Evolutionary conservation across 2,329 filamentous ascomycete species (phyloP).

Genomic region (Diaporthe caulivora): DNA sequence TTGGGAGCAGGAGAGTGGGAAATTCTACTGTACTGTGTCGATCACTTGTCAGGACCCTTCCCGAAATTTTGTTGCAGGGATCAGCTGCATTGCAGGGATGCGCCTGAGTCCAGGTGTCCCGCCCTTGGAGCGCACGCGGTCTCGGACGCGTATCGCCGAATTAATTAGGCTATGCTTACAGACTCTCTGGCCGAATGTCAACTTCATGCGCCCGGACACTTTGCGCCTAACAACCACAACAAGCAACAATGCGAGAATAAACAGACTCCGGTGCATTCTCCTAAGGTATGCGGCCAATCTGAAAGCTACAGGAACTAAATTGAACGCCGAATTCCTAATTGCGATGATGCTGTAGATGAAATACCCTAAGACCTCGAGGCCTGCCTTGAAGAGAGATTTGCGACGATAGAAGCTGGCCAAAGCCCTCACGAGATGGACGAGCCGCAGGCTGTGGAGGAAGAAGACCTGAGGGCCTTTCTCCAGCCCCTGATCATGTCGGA

Average conservation of each 20-base stretch:
- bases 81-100: slow-evolving; percentile 21
- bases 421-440: slow-evolving; percentile 24
- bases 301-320: neutral
- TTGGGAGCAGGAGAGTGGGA: too few species aligned
- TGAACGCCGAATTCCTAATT: slow-evolving; percentile 3
- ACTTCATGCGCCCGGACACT: neutral
- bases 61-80: slow-evolving; percentile 19
- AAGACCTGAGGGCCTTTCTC: slow-evolving; percentile 38
- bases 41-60: neutral
- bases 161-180: neutral
- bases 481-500: slow-evolving; percentile 32
- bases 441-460: slow-evolving; percentile 33
- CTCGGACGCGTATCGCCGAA: slow-evolving; percentile 17
- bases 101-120: neutral
- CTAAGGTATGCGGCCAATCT: slow-evolving; percentile 17
- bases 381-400: slow-evolving; percentile 28
- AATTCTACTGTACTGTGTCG: neutral
- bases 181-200: neutral
- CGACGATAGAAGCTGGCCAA: neutral
- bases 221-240: neutral
- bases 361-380: neutral
- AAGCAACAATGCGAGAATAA: neutral
- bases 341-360: slow-evolving; percentile 26
- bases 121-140: neutral
- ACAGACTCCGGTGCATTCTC: neutral